These are phyloP conservation scores for Davidsoniella virescens DNA, from an alignment of 2,329 filamentous ascomycete genomes.

Conservation along the genomic window DNA sequence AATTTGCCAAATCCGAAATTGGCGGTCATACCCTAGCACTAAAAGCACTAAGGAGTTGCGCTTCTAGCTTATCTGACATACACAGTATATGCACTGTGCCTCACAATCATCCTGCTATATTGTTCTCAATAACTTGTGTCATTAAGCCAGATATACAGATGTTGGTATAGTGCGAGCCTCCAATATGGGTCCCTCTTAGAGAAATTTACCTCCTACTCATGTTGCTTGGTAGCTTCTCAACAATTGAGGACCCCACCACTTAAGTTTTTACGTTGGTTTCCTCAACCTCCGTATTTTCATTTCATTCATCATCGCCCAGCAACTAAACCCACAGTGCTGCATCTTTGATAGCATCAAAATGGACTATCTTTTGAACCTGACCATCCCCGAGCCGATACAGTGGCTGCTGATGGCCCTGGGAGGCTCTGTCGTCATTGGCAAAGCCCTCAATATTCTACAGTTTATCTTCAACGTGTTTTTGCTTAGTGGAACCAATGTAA, in stretches of 20 bases:
- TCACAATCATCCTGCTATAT: too few relatives aligned
- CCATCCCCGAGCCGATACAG: conserved; percentile 29
- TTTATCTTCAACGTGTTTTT: conserved; percentile 54
- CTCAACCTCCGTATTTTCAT: background rate
- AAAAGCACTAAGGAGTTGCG: too few relatives aligned
- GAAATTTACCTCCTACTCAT: too few relatives aligned
- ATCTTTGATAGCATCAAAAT: background rate
- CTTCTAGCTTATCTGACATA: too few relatives aligned
- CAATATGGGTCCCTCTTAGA: too few relatives aligned
- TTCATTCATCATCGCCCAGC: background rate
- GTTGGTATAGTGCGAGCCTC: too few relatives aligned
- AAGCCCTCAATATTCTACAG: conserved; percentile 40
- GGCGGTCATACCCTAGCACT: too few relatives aligned
- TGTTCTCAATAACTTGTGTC: too few relatives aligned
- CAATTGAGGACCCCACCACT: conserved; percentile 3
- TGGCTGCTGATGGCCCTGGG: conserved; percentile 37
- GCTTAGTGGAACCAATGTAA: conserved; percentile 45
- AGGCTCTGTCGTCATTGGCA: conserved; percentile 38
- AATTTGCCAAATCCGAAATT: too few relatives aligned
- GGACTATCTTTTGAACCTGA: background rate
- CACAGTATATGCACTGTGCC: too few relatives aligned
- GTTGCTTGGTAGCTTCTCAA: background rate
- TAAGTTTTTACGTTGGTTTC: background rate
- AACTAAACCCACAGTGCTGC: background rate
- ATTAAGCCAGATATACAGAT: too few relatives aligned